Base-by-base conservation (phyloP, 2,329 filamentous ascomycete species). In the Scedosporium aurantiacum region DNA sequence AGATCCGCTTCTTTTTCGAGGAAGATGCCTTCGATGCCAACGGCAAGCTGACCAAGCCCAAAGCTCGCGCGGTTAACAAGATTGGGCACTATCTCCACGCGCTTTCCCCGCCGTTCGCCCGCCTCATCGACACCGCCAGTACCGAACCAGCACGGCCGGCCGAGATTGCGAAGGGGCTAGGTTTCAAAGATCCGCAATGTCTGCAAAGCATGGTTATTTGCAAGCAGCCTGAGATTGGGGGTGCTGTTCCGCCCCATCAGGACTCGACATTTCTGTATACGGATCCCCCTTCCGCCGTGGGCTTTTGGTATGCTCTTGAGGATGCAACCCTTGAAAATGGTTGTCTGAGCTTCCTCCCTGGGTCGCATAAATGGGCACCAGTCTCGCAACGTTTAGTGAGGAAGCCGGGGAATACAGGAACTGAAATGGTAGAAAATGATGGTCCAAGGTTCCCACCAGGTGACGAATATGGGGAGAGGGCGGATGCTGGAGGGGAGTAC, bases 151-250 rank as follows among this genome's bases (percentile, higher is more conserved):
- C 64, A 6, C 67, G 66, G 5, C 81, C 82, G 0, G 79, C 77
- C 0, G 83, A 79, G 4, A 85, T 96, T 14, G 91, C 91, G 1
- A 76, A 78, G 54, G 81, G 81, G 7, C 79, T 96, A 10, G 88
- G 88, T 2, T 96, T 91, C 76, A 68, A 66, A 4, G 90, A 96
- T 72, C 90, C 92, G 1, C 79, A 88, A 21, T 83, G 81, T 63
- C 79, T 99, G 60, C 94, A 99, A 78, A 94, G 89, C 72, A 99
- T 99, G 94, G 82, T 97, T 28, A 97, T 99, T 68, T 97, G 91
- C 83, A 99, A 99, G 74, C 93, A 97, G 76, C 92, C 94, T 23
- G 90, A 95, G 75, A 97, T 97, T 60, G 94, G 94, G 28, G 93
- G 90, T 23, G 89, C 89, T 1, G 94, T 97, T 52, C 91, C 89